Conservation (phyloP, 768 basidiomycete species). For the Trametes meyenii region DNA sequence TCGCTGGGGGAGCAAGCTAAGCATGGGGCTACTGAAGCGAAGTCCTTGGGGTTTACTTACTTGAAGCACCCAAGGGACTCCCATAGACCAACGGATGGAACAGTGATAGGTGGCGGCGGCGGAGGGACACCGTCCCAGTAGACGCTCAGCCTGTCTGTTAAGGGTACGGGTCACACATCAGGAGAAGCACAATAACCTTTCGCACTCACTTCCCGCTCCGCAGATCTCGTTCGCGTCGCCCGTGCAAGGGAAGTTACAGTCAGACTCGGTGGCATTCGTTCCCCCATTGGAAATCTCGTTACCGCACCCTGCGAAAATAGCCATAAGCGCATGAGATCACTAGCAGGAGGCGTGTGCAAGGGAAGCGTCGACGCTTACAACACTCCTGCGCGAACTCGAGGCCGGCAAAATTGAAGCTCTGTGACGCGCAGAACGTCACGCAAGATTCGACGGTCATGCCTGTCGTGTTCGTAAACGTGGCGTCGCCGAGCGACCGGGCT, state of each 20-base stretch:
- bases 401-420: constrained; percentile 64
- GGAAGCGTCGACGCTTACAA: constrained; percentile 45
- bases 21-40: not conserved
- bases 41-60: constrained; percentile 43
- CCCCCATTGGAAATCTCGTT: constrained; percentile 52
- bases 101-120: constrained; percentile 55
- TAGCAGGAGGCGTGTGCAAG: not conserved
- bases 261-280: constrained; percentile 45
- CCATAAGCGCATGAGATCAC: constrained; percentile 1
- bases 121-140: constrained; percentile 65
- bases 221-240: constrained; percentile 62
- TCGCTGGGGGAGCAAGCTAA: constrained; percentile 34
- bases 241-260: constrained; percentile 65
- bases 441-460: constrained; percentile 66
- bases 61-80: constrained; percentile 73
- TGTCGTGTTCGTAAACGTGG: constrained; percentile 46
- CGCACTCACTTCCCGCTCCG: constrained; percentile 49
- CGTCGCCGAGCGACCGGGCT: constrained; percentile 59
- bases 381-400: constrained; percentile 69
- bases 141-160: constrained; percentile 50
- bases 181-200: constrained; percentile 3
- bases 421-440: constrained; percentile 47
- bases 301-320: constrained; percentile 58
- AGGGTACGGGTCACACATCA: constrained; percentile 1
- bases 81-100: constrained; percentile 64